Evolutionary conservation across 1,284 basidiomycete genomes (phyloP), one percentile per base, ranked within the genome.

Genomic region (Microbotryum scabiosae): DNA sequence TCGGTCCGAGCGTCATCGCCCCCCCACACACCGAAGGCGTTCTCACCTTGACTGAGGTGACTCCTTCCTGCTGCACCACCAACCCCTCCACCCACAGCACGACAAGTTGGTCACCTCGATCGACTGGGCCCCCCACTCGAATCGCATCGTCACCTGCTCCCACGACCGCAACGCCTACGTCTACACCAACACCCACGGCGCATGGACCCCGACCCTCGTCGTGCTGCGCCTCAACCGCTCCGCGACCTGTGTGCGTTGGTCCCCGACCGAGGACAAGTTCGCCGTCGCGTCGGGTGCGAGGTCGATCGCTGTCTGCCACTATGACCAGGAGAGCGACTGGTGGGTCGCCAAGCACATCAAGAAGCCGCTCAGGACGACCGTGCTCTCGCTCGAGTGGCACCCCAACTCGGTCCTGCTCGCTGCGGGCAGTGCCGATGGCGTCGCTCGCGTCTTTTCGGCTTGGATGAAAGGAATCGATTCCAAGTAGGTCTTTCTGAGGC

Each of bases 81-180:
- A 9, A 46, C 10, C n/a, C 26, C 9, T 16, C 36, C 2, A 4
- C 21, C 23, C 12, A 44, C 70, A 97, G 91, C 96, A 99, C 78
- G 96, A 99, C 81, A 98, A 98, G 79, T 80, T 87, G 66, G 89
- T 99, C 77, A 98, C 94, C 2, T 92, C 90, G 62, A 96, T 99
- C 76, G 94, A 97, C 76, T 99, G 96, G 96, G 96, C 94, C 4
- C 91, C 92, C 10, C 82, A 84, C 70, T 89, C 93, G 54, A 97
- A 99, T 78, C 86, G 90, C 30, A 93, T 99, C 77, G 96, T 99
- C 41, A 97, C 94, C 14, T 91, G 92, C 70, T 93, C 94, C 28
- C 94, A 99, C 76, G 96, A 99, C 75, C 82, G 96, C 54, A 99
- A 99, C 75, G 96, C 96, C 16, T 99, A 99, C 74, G 96, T 99